phyloP scores from a whole-genome alignment of 495 filamentous ascomycete genomes.

The Aspergillus egyptiacus region DNA sequence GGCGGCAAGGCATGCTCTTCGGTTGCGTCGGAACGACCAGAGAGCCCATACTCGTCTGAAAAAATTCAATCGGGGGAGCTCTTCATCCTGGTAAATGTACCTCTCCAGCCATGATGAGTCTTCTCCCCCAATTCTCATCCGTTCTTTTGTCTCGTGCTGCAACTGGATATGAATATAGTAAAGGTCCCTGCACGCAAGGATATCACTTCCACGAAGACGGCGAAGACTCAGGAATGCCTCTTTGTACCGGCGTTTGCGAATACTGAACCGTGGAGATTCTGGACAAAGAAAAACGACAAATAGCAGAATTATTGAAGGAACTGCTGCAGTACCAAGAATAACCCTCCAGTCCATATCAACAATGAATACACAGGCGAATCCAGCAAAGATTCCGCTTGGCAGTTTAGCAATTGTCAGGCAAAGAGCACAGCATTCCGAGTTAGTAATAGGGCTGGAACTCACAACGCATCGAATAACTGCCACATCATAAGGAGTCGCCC shows the following conservation, averaged over 20 bases:
- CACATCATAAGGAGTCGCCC: slow-evolving; percentile 68
- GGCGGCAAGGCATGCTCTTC: slow-evolving; percentile 53
- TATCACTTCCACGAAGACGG: slow-evolving; percentile 51
- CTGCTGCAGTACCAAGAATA: slow-evolving; percentile 62
- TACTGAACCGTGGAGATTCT: slow-evolving; percentile 57
- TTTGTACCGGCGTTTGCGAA: slow-evolving; percentile 54
- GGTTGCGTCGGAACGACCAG: slow-evolving; percentile 55
- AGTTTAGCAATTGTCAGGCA: too few relatives aligned
- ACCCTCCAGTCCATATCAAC: slow-evolving; percentile 57
- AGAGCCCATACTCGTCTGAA: slow-evolving; percentile 21
- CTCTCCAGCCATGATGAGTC: slow-evolving; percentile 12
- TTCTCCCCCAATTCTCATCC: slow-evolving; percentile 2
- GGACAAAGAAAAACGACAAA: slow-evolving; percentile 64
- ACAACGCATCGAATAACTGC: slow-evolving; percentile 69
- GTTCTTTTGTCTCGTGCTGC: slow-evolving; percentile 25
- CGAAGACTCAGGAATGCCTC: slow-evolving; percentile 55
- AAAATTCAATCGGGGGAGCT: slow-evolving; percentile 2
- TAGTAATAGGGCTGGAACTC: too few relatives aligned
- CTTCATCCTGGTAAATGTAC: slow-evolving; percentile 15
- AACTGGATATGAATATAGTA: slow-evolving; percentile 65
- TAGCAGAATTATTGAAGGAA: slow-evolving; percentile 61
- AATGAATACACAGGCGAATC: slow-evolving; percentile 51
- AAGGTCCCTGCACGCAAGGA: slow-evolving; percentile 66
- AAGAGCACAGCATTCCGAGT: too few relatives aligned
- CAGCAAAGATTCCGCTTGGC: slow-evolving; percentile 57